A percentile compares a stretch with the other conserved stretches of the same genome.
These are phyloP conservation scores for Plasmodium yoelii DNA, from an alignment of 169 alveolate genomes.

Conservation along the genomic window DNA sequence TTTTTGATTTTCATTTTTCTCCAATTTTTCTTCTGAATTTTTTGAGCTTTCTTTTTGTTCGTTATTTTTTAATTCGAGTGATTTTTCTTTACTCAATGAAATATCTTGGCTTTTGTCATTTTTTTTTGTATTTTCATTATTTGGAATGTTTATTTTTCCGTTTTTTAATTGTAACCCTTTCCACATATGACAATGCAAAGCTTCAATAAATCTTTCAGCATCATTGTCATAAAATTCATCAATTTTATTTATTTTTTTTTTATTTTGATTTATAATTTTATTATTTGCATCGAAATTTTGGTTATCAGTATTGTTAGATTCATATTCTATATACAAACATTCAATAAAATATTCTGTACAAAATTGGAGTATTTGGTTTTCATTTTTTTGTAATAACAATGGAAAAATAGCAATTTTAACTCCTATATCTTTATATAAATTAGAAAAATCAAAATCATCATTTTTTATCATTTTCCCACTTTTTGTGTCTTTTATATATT, in stretches of 20 bases:
- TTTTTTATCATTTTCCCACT: constrained; percentile 40
- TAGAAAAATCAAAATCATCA: constrained; percentile 58
- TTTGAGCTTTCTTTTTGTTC: neutral
- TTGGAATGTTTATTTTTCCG: neutral
- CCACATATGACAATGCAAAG: constrained; percentile 72
- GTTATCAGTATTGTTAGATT: neutral
- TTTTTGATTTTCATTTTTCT: neutral
- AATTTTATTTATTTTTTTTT: neutral
- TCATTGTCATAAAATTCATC: constrained; percentile 41
- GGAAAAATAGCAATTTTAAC: constrained; percentile 68
- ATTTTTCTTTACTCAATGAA: neutral
- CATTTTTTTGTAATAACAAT: constrained; percentile 31
- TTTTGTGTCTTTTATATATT: constrained; percentile 29
- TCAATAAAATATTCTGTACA: constrained; percentile 69
- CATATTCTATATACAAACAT: constrained; percentile 55
- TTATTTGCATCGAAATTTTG: neutral
- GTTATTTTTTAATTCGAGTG: too few species aligned
- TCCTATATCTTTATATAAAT: constrained; percentile 57
- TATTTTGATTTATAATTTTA: neutral
- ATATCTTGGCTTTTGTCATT: neutral
- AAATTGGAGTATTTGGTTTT: constrained; percentile 23
- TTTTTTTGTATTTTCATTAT: neutral
- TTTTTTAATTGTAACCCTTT: constrained; percentile 39
- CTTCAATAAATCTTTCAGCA: constrained; percentile 57
- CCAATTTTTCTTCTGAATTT: neutral